Percentiles rank a stretch among this genome's conserved stretches.
phyloP scores from a whole-genome alignment of 208 protist species.

The Crithidia acanthocephali region DNA sequence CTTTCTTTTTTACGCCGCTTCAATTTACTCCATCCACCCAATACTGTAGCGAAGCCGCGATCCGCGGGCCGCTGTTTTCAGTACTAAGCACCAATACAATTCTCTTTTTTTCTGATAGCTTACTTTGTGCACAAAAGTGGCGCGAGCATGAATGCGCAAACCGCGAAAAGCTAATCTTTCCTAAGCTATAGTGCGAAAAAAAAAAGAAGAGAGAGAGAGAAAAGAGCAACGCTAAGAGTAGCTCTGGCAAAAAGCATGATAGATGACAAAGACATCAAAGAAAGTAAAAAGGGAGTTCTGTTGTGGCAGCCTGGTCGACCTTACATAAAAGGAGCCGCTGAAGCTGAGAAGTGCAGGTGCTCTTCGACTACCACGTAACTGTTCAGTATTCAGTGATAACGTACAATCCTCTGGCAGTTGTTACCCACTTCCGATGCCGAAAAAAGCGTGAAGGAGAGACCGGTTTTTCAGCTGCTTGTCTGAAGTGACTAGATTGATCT shows the following conservation, averaged over 20 bases:
- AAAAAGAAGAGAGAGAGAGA: conserved; percentile 11
- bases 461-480: conserved; percentile 62
- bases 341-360: too few relatives aligned
- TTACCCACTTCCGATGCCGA: conserved; percentile 20
- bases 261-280: background rate
- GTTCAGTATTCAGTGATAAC: too few relatives aligned
- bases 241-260: background rate
- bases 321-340: too few relatives aligned
- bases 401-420: background rate
- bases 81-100: background rate
- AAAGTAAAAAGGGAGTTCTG: too few relatives aligned
- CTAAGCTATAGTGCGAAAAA: conserved; percentile 18
- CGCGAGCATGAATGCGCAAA: too few relatives aligned
- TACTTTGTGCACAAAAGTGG: too few relatives aligned
- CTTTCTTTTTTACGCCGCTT: too few relatives aligned
- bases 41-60: too few relatives aligned
- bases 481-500: conserved; percentile 78
- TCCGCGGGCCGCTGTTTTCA: background rate
- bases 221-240: background rate
- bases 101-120: too few relatives aligned
- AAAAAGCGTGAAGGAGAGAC: conserved; percentile 39
- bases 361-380: too few relatives aligned
- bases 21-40: too few relatives aligned
- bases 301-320: too few relatives aligned
- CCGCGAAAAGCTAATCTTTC: background rate